Conservation (phyloP, 495 filamentous ascomycete species). For the Barbatosphaeria neglecta region DNA sequence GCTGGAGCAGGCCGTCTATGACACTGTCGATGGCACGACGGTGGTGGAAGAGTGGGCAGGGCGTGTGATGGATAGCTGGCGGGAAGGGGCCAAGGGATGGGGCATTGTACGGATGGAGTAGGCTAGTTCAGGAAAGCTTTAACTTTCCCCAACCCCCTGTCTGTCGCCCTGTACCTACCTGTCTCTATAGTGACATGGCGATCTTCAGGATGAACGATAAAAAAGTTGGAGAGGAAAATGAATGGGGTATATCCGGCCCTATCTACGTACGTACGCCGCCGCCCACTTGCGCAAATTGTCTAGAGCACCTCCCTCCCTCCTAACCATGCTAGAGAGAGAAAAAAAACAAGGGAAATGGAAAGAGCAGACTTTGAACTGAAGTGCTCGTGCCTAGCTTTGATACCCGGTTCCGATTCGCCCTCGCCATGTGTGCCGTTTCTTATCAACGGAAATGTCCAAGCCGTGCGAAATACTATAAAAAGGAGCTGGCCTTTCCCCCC, state of each 20-base stretch:
- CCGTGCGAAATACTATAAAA: too few species aligned
- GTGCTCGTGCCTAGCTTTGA: too few species aligned
- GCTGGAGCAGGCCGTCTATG: constrained; percentile 9
- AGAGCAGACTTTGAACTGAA: too few species aligned
- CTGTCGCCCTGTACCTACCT: neutral
- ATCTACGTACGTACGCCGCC: neutral
- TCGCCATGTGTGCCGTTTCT: neutral
- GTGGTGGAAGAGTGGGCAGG: constrained; percentile 29
- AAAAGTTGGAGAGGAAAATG: too few species aligned
- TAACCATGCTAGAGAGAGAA: neutral
- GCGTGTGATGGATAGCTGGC: constrained; percentile 29
- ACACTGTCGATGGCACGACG: constrained; percentile 13
- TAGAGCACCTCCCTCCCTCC: too few species aligned
- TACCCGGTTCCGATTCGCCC: neutral
- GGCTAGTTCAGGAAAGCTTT: too few species aligned
- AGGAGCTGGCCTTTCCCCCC: too few species aligned
- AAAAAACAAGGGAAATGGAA: too few species aligned
- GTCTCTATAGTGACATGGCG: too few species aligned
- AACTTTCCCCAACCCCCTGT: neutral
- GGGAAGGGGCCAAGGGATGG: constrained; percentile 31
- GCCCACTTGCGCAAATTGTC: neutral
- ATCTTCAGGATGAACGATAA: too few species aligned
- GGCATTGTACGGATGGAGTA: constrained; percentile 19
- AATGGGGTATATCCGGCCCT: constrained; percentile 1
- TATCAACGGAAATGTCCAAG: too few species aligned